Evolutionary conservation across 805 yeast species (phyloP).

Genomic region (Suhomyces faveliae): DNA sequence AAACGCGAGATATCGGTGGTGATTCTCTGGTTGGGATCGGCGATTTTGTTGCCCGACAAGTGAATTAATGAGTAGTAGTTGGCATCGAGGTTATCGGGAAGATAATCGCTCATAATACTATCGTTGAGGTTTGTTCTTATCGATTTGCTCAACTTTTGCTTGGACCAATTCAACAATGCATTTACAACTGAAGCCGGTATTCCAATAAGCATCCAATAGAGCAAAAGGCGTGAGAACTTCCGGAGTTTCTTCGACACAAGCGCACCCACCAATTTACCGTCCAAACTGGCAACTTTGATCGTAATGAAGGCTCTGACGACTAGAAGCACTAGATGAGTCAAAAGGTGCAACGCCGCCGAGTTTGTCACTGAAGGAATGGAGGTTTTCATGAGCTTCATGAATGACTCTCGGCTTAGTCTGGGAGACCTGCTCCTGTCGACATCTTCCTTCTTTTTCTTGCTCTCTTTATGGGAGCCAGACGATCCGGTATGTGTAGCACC

Average conservation of each 20-base stretch:
- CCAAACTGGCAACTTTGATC: slow-evolving; percentile 79
- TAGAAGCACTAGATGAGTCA: slow-evolving; percentile 57
- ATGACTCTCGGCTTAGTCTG: slow-evolving; percentile 30
- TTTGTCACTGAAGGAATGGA: slow-evolving; percentile 33
- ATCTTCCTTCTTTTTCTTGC: slow-evolving; percentile 13
- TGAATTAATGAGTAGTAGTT: slow-evolving; percentile 74
- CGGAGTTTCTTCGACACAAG: slow-evolving; percentile 69
- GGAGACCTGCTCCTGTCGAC: slow-evolving; percentile 17
- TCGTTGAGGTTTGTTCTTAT: slow-evolving; percentile 66
- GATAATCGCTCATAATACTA: slow-evolving; percentile 63
- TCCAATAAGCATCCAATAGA: slow-evolving; percentile 81
- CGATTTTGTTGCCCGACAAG: slow-evolving; percentile 48
- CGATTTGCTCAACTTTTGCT: slow-evolving; percentile 53
- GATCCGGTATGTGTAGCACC: slow-evolving; percentile 37
- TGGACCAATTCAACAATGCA: slow-evolving; percentile 62
- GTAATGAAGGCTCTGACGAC: slow-evolving; percentile 71
- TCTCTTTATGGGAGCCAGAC: slow-evolving; percentile 1
- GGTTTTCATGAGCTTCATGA: slow-evolving; percentile 28
- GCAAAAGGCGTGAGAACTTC: slow-evolving; percentile 59
- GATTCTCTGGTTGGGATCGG: slow-evolving; percentile 80
- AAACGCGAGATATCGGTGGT: slow-evolving; percentile 78
- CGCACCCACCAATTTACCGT: slow-evolving; percentile 81
- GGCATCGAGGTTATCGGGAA: slow-evolving; percentile 67
- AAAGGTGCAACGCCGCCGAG: slow-evolving; percentile 36
- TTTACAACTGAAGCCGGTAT: slow-evolving; percentile 83